phyloP scores from a whole-genome alignment of 1,284 basidiomycete genomes.

The Kalmanozyma brasiliensis region DNA sequence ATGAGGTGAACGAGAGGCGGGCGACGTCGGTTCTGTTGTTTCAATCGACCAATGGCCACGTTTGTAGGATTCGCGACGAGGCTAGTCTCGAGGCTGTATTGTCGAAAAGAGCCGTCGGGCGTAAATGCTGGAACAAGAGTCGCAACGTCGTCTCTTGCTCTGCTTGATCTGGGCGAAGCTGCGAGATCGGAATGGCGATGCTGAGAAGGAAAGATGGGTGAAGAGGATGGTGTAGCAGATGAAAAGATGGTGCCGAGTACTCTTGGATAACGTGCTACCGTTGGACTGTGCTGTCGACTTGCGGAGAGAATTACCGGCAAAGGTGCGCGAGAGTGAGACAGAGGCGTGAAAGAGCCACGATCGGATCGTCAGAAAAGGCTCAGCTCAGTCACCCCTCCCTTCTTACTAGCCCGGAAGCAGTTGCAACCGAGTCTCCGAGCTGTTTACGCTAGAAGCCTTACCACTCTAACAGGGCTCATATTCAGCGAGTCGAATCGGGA shows the following conservation, averaged over 20 bases:
- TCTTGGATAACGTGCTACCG: too few species aligned
- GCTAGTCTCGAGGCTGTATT: too few species aligned
- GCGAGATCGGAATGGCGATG: background rate
- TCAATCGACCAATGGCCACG: too few species aligned
- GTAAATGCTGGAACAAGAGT: too few species aligned
- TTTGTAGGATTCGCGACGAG: too few species aligned
- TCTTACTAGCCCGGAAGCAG: slow-evolving; percentile 23
- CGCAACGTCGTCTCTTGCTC: background rate
- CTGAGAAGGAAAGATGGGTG: too few species aligned
- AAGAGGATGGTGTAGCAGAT: too few species aligned
- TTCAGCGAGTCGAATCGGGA: slow-evolving; percentile 14
- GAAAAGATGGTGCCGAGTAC: too few species aligned
- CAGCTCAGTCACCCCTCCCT: slow-evolving; percentile 1
- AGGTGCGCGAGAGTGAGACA: background rate
- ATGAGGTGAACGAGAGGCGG: background rate
- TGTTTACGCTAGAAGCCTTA: background rate
- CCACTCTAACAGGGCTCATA: background rate
- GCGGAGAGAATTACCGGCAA: too few species aligned
- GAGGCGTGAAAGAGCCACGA: background rate
- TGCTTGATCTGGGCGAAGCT: background rate
- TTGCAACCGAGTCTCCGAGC: slow-evolving; percentile 9
- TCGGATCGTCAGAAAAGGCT: background rate
- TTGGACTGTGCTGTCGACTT: too few species aligned
- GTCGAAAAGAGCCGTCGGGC: too few species aligned
- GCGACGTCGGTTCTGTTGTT: background rate